Percentiles rank a stretch among this genome's conserved stretches.
Evolutionary conservation across 2,329 filamentous ascomycete genomes (phyloP).

Genomic region (Xylariaceae sp.): DNA sequence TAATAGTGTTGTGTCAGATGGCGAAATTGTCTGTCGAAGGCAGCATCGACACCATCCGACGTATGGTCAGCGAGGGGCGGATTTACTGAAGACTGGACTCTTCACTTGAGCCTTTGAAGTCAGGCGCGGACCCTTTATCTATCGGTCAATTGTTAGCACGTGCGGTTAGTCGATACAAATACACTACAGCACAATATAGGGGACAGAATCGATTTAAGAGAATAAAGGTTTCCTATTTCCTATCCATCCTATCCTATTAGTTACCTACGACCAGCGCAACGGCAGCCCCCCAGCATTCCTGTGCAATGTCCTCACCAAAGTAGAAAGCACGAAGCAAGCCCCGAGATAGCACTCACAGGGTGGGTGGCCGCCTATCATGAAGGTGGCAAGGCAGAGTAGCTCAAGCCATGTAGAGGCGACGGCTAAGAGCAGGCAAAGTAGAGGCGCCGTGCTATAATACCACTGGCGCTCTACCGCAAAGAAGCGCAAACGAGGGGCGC

Average conservation of each 20-base stretch:
- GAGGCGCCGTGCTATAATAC: background rate
- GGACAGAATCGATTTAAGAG: background rate
- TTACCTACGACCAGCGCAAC: background rate
- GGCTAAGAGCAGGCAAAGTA: background rate
- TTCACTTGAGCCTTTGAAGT: too few species aligned
- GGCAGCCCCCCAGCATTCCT: background rate
- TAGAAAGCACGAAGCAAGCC: background rate
- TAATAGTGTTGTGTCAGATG: slow-evolving; percentile 20
- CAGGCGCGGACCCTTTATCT: too few species aligned
- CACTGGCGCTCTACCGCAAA: background rate
- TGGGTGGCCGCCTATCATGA: background rate
- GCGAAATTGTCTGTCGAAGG: slow-evolving; percentile 32
- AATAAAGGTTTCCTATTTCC: background rate
- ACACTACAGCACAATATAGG: too few species aligned
- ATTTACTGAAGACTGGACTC: slow-evolving; percentile 17
- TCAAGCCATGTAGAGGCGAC: background rate
- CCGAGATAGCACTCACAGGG: background rate
- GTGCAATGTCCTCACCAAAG: background rate
- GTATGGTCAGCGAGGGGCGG: slow-evolving; percentile 27
- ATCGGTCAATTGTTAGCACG: too few species aligned
- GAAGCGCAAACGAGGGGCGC: background rate
- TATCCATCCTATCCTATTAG: background rate
- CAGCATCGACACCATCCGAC: slow-evolving; percentile 32
- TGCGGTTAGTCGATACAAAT: too few species aligned
- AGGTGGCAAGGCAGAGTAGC: background rate